phyloP scores from a whole-genome alignment of 768 basidiomycete genomes.

The Russula foetens region DNA sequence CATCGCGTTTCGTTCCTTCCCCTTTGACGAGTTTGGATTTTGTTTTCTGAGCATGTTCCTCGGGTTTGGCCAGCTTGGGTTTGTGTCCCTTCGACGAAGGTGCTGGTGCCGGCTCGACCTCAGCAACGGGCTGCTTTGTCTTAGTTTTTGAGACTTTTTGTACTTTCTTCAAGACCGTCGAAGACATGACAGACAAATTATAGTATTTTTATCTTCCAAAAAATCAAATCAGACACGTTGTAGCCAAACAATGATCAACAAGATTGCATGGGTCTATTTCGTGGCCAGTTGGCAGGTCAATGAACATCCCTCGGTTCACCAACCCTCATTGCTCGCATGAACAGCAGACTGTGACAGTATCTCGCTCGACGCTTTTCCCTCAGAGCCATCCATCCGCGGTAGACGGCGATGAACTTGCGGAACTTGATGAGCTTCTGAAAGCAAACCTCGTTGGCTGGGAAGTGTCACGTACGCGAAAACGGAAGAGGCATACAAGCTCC shows the following conservation, averaged over 20 bases:
- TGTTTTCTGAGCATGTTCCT: not conserved
- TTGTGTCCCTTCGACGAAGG: not conserved
- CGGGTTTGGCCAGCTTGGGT: not conserved
- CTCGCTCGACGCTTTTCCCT: conserved; percentile 5
- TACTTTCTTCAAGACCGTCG: not conserved
- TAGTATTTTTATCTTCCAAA: not conserved
- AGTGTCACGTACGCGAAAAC: conserved; percentile 1
- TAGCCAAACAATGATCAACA: conserved; percentile 5
- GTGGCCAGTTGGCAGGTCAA: not conserved
- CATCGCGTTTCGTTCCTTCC: not conserved
- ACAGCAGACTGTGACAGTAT: not conserved
- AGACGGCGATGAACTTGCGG: not conserved
- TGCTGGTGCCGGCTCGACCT: not conserved
- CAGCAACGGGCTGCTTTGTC: not conserved
- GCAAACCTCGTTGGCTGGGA: not conserved
- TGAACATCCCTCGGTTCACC: conserved; percentile 9
- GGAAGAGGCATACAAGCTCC: not conserved
- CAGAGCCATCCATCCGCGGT: not conserved
- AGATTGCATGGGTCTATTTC: no score
- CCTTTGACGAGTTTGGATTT: conserved; percentile 2
- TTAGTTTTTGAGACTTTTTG: conserved; percentile 1
- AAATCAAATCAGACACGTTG: not conserved
- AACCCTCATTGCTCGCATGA: conserved; percentile 1
- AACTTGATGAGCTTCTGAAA: conserved; percentile 10
- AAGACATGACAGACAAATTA: not conserved